Base-by-base conservation (phyloP, 768 basidiomycete genomes). In the Glaciozyma antarctica region DNA sequence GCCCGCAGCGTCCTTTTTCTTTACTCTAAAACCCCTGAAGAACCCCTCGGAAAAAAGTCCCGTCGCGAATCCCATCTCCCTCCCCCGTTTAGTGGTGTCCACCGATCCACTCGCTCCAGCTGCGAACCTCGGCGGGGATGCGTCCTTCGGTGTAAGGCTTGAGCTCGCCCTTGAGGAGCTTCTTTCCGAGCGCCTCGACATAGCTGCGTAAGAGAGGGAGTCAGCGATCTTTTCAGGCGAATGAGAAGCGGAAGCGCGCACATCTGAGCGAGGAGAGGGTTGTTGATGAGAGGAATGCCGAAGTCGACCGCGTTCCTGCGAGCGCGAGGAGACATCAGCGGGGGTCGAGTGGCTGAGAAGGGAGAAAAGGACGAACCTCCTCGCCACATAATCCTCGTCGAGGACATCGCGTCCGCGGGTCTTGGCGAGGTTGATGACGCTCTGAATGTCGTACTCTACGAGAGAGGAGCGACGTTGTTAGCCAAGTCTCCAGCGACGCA, bases 351-450 rank as follows among this genome's bases (percentile, higher is more conserved):
- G 49, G 19, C 41, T 15, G 52, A 63, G 49, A 47, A 65, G 62
- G 65, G 22, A n/a, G 22, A 63, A 22, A 7, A 55, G 49, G 6
- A 19, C 43, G 9, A 61, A 63, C 80, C 83, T 82, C 75, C 95
- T 83, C 61, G 95, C 94, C 55, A 97, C 93, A 73, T 99, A 99
- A 73, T 98, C 92, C 75, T 97, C 90, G 75, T 98, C 95, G 17
- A 84, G 80, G 17, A 86, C 84, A 72, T 85, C 84, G 49, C 78
- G 79, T 43, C 86, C 93, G 9, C 91, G 85, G 61, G 83, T 78
- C 73, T 86, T 84, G 16, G 94, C 86, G 59, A 99, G 82, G 79
- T 98, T 97, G 78, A 98, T 85, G 51, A 99, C 95, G 55, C 85
- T 86, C 74, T 91, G 87, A 72, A 99, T 94, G 70, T 97, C 89